Evolutionary conservation across 176 grass and related monocot genomes (phyloP), one percentile per base, ranked within the genome.

Genomic region (Oryza australiensis): DNA sequence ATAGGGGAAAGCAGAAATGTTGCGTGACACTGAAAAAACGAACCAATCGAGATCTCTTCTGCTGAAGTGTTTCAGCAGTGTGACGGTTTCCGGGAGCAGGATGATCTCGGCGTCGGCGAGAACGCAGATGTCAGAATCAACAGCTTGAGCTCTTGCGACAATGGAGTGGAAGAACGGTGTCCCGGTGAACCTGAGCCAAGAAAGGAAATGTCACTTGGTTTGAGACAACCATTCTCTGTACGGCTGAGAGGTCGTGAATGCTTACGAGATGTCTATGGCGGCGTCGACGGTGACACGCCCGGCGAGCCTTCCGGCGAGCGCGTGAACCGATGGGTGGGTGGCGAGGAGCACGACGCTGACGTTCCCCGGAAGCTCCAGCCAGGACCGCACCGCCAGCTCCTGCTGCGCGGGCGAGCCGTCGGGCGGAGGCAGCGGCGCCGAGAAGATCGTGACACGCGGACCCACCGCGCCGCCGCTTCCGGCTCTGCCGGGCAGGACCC

Each of bases 81-180:
- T 64, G 41, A 86, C n/a, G 23, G 91, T 67, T 74, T 93, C 84
- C 66, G 90, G 87, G 22, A 91, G 83, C 23, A 95, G 84, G 86
- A 91, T 28, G 10, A 64, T 91, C 72, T 93, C 87, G 28, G 95
- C 73, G 28, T 95, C 87, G 27, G 89, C 77, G 26, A 98, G 84
- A 66, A 95, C 55, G 76, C 84, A 86, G 35, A 98, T 82, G n/a
- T 83, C 90, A 35, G 92, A 80, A 84, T 43, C 69, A 37, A 83
- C 30, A 63, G 86, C 62, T 66, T 95, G 92, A 20, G 88, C 84
- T 68, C 87, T 93, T 16, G 88, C 86, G 40, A 98, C 55, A 64
- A 93, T 93, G 27, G 90, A 98, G 84, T 95, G 92, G 70, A 95
- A 98, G 85, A 95, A 91, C 9, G 92, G 95, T 12, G 74, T 88